phyloP scores from a whole-genome alignment of 257 asterid genomes.

The Forsythia viridissima region DNA sequence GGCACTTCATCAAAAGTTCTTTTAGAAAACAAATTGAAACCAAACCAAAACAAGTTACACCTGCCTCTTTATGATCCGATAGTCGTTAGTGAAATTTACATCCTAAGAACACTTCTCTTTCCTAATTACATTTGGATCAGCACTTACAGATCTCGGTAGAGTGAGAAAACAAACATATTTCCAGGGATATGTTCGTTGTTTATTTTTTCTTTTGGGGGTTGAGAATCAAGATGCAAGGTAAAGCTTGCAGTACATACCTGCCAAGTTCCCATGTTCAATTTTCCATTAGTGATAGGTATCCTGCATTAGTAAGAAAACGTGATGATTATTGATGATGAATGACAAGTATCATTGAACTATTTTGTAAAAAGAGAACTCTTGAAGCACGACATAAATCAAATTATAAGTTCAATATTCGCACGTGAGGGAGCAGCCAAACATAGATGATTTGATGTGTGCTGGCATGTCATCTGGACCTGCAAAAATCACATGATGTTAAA shows the following conservation, averaged over 20 bases:
- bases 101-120: neutral
- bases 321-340: slow-evolving; percentile 12
- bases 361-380: neutral
- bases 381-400: slow-evolving; percentile 4
- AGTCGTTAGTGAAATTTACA: neutral
- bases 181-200: neutral
- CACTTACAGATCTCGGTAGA: neutral
- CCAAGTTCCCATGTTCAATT: slow-evolving; percentile 96
- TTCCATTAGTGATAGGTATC: slow-evolving; percentile 89
- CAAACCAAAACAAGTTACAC: too few relatives aligned
- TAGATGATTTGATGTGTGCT: slow-evolving; percentile 94
- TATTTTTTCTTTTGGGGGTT: neutral
- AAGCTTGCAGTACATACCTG: slow-evolving; percentile 56
- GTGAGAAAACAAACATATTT: neutral
- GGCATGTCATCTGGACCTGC: slow-evolving; percentile 99
- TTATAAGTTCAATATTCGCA: slow-evolving; percentile 26
- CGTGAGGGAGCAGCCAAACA: slow-evolving; percentile 95
- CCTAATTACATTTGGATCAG: neutral
- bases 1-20: neutral
- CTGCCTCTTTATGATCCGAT: neutral
- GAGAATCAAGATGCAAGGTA: neutral
- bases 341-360: neutral
- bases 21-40: neutral
- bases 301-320: slow-evolving; percentile 45
- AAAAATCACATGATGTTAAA: slow-evolving; percentile 28